Evolutionary conservation across 2,329 filamentous ascomycete species (phyloP).

Genomic region (Stemphylium vesicarium): DNA sequence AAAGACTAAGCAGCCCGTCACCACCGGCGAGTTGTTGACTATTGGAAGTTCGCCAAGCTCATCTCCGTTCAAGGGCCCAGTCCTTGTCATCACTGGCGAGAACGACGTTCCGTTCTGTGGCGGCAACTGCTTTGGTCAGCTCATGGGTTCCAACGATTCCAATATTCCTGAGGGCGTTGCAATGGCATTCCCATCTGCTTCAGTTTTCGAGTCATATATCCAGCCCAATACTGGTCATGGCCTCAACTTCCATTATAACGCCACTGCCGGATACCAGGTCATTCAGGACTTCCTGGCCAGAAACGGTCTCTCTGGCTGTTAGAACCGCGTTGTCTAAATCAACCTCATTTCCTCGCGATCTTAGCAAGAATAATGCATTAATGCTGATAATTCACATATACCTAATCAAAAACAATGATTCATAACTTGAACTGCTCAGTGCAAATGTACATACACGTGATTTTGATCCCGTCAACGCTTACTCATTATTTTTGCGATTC

Average conservation of each 20-base stretch:
- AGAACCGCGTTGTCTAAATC: neutral
- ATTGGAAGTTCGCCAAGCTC: conserved; percentile 51
- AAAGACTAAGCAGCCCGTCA: conserved; percentile 61
- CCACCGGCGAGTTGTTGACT: conserved; percentile 65
- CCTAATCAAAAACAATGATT: too few relatives aligned
- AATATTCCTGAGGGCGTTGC: conserved; percentile 56
- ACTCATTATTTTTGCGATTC: neutral
- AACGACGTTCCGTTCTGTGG: conserved; percentile 65
- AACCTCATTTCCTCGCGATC: too few relatives aligned
- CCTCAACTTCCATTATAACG: conserved; percentile 57
- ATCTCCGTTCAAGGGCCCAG: conserved; percentile 59
- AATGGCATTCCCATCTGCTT: conserved; percentile 54
- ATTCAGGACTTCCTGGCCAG: conserved; percentile 46
- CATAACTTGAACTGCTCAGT: neutral
- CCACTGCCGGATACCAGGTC: conserved; percentile 49
- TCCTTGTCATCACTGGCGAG: conserved; percentile 64
- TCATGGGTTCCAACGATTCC: conserved; percentile 49
- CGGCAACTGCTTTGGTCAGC: conserved; percentile 58
- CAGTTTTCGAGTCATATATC: conserved; percentile 60
- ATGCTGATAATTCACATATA: too few relatives aligned
- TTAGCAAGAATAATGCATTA: neutral
- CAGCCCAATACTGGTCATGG: conserved; percentile 56
- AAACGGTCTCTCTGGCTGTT: conserved; percentile 29
- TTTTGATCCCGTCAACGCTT: neutral
- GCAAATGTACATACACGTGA: neutral